Conservation (phyloP, 2,329 filamentous ascomycete species). For the Colletotrichum sp. region DNA sequence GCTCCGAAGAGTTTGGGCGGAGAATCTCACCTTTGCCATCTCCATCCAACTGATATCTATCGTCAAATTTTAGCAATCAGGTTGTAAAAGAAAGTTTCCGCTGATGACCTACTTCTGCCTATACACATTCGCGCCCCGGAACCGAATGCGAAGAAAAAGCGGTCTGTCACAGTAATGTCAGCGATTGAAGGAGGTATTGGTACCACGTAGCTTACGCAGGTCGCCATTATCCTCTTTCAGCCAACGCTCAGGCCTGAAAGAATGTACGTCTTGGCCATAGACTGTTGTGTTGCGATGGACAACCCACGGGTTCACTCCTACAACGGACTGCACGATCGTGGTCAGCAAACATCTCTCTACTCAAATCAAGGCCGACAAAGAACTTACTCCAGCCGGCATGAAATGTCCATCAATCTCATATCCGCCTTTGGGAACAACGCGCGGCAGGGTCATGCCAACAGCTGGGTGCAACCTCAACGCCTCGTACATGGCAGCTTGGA, state of each 20-base stretch:
- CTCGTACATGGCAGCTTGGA: slow-evolving; percentile 10
- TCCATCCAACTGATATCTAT: slow-evolving; percentile 18
- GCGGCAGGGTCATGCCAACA: slow-evolving; percentile 10
- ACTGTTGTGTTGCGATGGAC: slow-evolving; percentile 21
- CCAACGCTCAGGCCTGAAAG: slow-evolving; percentile 14
- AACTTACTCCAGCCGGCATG: slow-evolving; percentile 25
- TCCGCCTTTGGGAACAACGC: neutral
- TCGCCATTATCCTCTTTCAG: neutral
- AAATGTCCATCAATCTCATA: slow-evolving; percentile 23
- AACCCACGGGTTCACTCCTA: slow-evolving; percentile 30
- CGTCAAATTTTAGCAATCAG: neutral
- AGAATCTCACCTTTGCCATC: slow-evolving; percentile 1
- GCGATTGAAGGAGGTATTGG: neutral
- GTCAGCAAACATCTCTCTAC: neutral
- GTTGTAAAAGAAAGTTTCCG: neutral
- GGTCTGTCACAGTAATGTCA: neutral
- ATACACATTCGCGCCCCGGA: neutral
- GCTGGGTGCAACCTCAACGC: neutral
- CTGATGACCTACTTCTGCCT: neutral
- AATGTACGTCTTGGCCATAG: neutral
- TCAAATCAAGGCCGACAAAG: neutral
- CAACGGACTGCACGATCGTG: slow-evolving; percentile 1
- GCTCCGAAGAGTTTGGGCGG: rapidly evolving
- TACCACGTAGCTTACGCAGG: neutral
- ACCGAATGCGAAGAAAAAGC: slow-evolving; percentile 4